A percentile compares a stretch with the other conserved stretches of the same genome.
phyloP scores from a whole-genome alignment of 495 filamentous ascomycete species.

The Penicillium riverlandense region DNA sequence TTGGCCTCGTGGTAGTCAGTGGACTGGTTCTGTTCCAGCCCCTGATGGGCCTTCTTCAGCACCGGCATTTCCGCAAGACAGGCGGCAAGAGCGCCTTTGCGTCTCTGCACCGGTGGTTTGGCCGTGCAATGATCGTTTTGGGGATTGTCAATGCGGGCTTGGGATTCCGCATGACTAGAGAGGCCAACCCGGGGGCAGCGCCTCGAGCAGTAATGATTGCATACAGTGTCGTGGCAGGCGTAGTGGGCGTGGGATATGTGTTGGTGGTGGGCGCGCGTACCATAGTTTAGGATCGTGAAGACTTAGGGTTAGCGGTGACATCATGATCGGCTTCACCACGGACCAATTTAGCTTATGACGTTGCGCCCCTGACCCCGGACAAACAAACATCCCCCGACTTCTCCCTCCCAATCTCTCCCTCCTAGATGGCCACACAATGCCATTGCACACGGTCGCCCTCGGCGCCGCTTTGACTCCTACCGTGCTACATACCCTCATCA shows the following conservation, averaged over 20 bases:
- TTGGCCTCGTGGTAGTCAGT: constrained; percentile 52
- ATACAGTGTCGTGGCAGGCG: constrained; percentile 50
- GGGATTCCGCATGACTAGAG: constrained; percentile 37
- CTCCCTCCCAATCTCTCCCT: neutral
- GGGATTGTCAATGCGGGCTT: constrained; percentile 63
- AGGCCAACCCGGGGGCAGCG: neutral
- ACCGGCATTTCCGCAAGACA: constrained; percentile 43
- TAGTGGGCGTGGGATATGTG: constrained; percentile 27
- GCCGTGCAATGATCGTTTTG: constrained; percentile 59
- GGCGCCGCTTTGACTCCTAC: constrained; percentile 69
- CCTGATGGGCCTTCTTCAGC: constrained; percentile 55
- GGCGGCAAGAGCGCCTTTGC: constrained; percentile 42
- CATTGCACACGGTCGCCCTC: constrained; percentile 68
- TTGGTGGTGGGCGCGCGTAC: constrained; percentile 4
- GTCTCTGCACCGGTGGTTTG: constrained; percentile 76
- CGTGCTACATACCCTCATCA: constrained; percentile 68
- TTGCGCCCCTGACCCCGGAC: too few relatives aligned
- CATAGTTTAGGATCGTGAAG: too few relatives aligned
- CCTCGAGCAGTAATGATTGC: constrained; percentile 34
- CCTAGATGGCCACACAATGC: constrained; percentile 32
- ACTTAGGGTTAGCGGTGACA: too few relatives aligned
- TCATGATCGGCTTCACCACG: too few relatives aligned
- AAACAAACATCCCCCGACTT: neutral
- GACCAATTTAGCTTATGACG: neutral
- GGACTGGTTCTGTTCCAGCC: constrained; percentile 54